These are phyloP conservation scores for Sugiyamaella sp. DNA, from an alignment of 1,139 yeast genomes.

Conservation along the genomic window DNA sequence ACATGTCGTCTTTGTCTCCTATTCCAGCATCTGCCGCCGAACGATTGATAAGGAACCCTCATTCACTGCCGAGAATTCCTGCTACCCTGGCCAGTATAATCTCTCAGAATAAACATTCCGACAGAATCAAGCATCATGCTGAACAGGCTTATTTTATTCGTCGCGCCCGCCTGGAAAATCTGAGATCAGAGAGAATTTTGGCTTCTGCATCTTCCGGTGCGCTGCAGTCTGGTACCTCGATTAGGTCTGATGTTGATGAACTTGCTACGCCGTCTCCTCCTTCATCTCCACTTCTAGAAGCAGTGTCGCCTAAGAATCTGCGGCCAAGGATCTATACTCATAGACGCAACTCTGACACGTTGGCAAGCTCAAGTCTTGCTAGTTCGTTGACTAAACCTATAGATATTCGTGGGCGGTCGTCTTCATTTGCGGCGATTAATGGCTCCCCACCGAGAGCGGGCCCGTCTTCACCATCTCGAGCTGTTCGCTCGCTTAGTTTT, in stretches of 20 bases:
- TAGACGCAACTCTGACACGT: conserved; percentile 14
- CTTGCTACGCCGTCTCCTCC: conserved; percentile 22
- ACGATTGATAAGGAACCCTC: conserved; percentile 37
- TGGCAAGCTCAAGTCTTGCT: not conserved
- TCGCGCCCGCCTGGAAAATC: conserved; percentile 26
- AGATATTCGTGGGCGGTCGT: conserved; percentile 11
- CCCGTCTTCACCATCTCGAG: conserved; percentile 5
- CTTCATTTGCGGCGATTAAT: conserved; percentile 11
- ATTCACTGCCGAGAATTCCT: conserved; percentile 36
- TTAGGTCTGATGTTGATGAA: not conserved
- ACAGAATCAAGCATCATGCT: conserved; percentile 31
- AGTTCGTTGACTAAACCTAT: not conserved
- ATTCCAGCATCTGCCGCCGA: conserved; percentile 37
- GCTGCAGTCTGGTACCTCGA: not conserved
- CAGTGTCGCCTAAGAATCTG: not conserved
- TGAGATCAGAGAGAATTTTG: conserved; percentile 25
- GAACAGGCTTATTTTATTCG: conserved; percentile 27
- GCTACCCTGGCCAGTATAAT: conserved; percentile 30
- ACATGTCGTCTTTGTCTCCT: conserved; percentile 23
- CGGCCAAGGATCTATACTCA: conserved; percentile 8
- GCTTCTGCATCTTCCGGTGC: conserved; percentile 14
- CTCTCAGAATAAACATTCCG: conserved; percentile 31
- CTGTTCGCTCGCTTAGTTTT: conserved; percentile 13
- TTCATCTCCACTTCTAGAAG: conserved; percentile 17
- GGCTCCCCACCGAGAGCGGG: not conserved